Percentiles rank a stretch among this genome's conserved stretches.
Conservation (phyloP, 371 early-diverging fungal genomes). For the Rhizopus delemar region DNA sequence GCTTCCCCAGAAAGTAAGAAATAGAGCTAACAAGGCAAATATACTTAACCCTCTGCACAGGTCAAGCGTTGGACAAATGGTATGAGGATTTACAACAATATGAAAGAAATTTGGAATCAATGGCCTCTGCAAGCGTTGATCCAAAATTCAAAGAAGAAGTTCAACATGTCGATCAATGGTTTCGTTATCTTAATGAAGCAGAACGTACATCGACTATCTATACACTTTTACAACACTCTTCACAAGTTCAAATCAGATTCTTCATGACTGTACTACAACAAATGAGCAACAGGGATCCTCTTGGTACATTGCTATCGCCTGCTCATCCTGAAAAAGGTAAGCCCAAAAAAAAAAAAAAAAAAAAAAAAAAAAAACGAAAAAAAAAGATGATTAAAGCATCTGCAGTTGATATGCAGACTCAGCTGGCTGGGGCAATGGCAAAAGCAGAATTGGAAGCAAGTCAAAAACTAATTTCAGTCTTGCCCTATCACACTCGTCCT, state of each 20-base stretch:
- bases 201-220: slow-evolving; percentile 92
- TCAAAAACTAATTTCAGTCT: slow-evolving; percentile 51
- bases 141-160: slow-evolving; percentile 81
- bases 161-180: slow-evolving; percentile 94
- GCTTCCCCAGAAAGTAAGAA: slow-evolving; percentile 45
- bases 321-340: slow-evolving; percentile 64
- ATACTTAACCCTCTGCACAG: slow-evolving; percentile 29
- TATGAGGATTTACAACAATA: slow-evolving; percentile 89
- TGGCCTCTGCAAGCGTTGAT: slow-evolving; percentile 91
- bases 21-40: neutral
- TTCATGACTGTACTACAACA: slow-evolving; percentile 90
- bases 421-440: slow-evolving; percentile 60
- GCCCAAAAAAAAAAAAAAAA: neutral
- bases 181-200: slow-evolving; percentile 82
- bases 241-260: slow-evolving; percentile 88
- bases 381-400: neutral
- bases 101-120: slow-evolving; percentile 88
- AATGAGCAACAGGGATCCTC: slow-evolving; percentile 78
- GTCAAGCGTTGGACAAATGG: slow-evolving; percentile 85
- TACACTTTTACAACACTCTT: slow-evolving; percentile 84
- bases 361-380: neutral
- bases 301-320: slow-evolving; percentile 60
- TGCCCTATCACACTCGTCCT: slow-evolving; percentile 58
- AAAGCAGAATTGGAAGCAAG: slow-evolving; percentile 67
- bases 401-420: slow-evolving; percentile 54